Base-by-base conservation (phyloP, 1,139 yeast species). In the Kodamaea sp. region DNA sequence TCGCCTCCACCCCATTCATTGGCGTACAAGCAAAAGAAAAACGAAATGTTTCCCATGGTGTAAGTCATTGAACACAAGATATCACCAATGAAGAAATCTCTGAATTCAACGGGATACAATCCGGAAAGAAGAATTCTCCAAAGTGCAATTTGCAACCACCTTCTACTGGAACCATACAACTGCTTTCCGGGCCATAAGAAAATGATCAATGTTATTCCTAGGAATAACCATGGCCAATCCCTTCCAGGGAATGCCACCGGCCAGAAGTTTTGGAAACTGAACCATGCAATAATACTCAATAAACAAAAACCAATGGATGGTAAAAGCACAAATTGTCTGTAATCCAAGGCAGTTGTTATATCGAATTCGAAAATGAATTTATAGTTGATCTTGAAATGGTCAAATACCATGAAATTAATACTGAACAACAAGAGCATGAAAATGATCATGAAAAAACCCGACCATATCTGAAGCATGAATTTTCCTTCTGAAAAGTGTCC, bases 1-100 rank as follows among this genome's bases (percentile, higher is more conserved):
- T 62, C 53, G 0, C 70, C 71, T 4, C 54, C 60, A 8, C 60
- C 62, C 89, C 94, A 84, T 38, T 80, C 76, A 5, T 78, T 73
- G 1, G 84, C 75, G 56, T 87, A 90, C 18, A 87, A 66, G 55
- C 98, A 92, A 43, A 88, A 81, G 63, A 87, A 88, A 57, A 89
- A 78, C 1, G 95, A 83, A 18, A 87, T 63, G 50, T 90, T 92
- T 3, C 96, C 86, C 67, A 88, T 69, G 2, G 96, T 76, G 59
- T 92, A 92, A 1, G 96, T 85, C 53, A 92, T 66, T 23, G 96
- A 85, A 59, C 95, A 86, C 34, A 89, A 66, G 22, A 92, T 80
- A 60, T 92, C 98, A 14, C 97, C 98, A 35, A 90, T 50, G 56
- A 88, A 89, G 67, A 92, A 90, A 61, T 92, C 98, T 41, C 94